phyloP scores from a whole-genome alignment of 2,329 filamentous ascomycete species.

The Fusarium sacchari region DNA sequence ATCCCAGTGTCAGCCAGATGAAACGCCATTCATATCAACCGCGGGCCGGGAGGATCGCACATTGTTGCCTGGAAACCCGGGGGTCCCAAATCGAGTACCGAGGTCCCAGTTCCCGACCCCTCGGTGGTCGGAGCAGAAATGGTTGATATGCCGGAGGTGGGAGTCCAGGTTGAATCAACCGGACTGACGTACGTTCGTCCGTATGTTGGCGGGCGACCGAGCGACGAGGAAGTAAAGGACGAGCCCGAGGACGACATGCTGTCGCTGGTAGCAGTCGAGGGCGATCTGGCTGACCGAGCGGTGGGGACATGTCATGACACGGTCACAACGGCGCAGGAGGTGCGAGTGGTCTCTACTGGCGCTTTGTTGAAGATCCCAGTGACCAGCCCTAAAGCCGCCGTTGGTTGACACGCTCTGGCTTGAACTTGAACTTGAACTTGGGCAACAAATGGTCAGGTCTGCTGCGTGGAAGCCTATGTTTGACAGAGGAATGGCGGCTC shows the following conservation, averaged over 20 bases:
- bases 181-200: conserved; percentile 56
- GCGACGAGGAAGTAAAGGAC: conserved; percentile 59
- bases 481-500: conserved; percentile 6
- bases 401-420: conserved; percentile 24
- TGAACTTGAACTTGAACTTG: conserved; percentile 15
- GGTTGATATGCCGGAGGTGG: conserved; percentile 55
- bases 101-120: conserved; percentile 51
- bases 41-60: conserved; percentile 46
- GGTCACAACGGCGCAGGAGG: conserved; percentile 38
- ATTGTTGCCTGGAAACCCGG: conserved; percentile 65
- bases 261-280: conserved; percentile 42
- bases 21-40: conserved; percentile 10
- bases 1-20: conserved; percentile 33
- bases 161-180: conserved; percentile 58
- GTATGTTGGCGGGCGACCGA: conserved; percentile 54
- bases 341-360: conserved; percentile 34
- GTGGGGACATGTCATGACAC: conserved; percentile 47
- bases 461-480: conserved; percentile 10
- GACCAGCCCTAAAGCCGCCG: conserved; percentile 24
- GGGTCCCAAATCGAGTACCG: conserved; percentile 61
- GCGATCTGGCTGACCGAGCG: conserved; percentile 44
- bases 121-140: conserved; percentile 56
- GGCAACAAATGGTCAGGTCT: not conserved
- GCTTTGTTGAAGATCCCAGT: conserved; percentile 38
- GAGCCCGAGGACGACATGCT: conserved; percentile 60